Percentiles rank a stretch among this genome's conserved stretches.
These are phyloP conservation scores for Hymenoscyphus linearis DNA, from an alignment of 2,329 filamentous ascomycete genomes.

Conservation along the genomic window DNA sequence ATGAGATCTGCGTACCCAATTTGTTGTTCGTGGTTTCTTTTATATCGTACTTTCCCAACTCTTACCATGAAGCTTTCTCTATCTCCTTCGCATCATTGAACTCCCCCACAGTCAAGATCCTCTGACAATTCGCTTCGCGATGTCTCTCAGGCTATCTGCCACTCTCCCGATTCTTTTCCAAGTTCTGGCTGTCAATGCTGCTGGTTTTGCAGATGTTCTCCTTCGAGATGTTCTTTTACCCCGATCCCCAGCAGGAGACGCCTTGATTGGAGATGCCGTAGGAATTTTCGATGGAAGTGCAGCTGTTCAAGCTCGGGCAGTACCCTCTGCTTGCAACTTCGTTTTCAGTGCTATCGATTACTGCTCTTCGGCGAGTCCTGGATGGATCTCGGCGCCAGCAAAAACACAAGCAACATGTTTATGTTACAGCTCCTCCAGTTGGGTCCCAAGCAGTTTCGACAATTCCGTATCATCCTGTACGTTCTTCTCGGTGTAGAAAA, in stretches of 20 bases:
- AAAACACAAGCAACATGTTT: conserved; percentile 17
- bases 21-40: neutral
- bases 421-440: conserved; percentile 18
- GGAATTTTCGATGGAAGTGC: neutral
- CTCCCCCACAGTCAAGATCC: neutral
- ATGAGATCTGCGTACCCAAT: neutral
- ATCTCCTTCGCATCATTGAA: neutral
- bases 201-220: conserved; percentile 3
- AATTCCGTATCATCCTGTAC: conserved; percentile 14
- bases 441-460: conserved; percentile 17
- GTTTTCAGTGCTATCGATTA: conserved; percentile 4
- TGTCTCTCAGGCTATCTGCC: neutral
- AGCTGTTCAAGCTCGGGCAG: conserved; percentile 1
- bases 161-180: conserved; percentile 3
- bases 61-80: neutral
- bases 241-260: conserved; percentile 1
- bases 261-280: neutral
- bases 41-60: neutral
- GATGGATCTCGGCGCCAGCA: conserved; percentile 7
- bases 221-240: conserved; percentile 8
- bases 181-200: conserved; percentile 2
- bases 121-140: neutral
- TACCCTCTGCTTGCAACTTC: conserved; percentile 5
- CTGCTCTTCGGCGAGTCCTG: conserved; percentile 14
- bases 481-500: too few species aligned